phyloP scores from a whole-genome alignment of 768 basidiomycete genomes.

The Agrocybe pediades region DNA sequence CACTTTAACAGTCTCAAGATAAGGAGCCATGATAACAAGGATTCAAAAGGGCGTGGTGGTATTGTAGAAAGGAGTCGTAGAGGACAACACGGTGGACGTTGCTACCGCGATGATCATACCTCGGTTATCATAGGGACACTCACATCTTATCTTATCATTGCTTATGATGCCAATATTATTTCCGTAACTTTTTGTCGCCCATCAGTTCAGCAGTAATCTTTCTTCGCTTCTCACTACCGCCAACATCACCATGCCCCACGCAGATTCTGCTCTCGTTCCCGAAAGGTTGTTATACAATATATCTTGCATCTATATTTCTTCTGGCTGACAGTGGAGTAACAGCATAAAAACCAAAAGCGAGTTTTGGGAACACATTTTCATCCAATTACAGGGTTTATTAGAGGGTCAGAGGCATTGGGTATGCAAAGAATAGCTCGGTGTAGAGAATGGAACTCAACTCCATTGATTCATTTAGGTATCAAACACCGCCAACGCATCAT shows the following conservation, averaged over 20 bases:
- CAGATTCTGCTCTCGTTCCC: conserved; percentile 78
- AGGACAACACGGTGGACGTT: background rate
- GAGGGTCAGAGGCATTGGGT: conserved; percentile 81
- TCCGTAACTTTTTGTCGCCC: background rate
- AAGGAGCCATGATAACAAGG: conserved; percentile 62
- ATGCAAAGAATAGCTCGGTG: conserved; percentile 20
- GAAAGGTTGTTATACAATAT: conserved; percentile 31
- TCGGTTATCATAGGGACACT: background rate
- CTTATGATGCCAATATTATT: conserved; percentile 3
- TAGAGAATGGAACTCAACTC: too few relatives aligned
- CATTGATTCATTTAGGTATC: too few relatives aligned
- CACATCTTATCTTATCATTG: conserved; percentile 29
- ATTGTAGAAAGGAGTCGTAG: background rate
- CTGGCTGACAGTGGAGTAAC: background rate
- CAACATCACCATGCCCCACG: conserved; percentile 68
- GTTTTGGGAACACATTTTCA: conserved; percentile 79
- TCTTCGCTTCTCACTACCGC: conserved; percentile 5
- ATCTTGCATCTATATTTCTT: background rate
- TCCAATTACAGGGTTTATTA: conserved; percentile 62
- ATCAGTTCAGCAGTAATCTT: background rate
- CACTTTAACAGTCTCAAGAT: conserved; percentile 71
- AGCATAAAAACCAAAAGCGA: conserved; percentile 70
- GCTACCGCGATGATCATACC: background rate
- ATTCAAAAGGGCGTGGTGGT: conserved; percentile 7
- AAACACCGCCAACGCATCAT: conserved; percentile 84